Conservation (phyloP, 345 rosid genomes). For the Gossypium mustelinum region DNA sequence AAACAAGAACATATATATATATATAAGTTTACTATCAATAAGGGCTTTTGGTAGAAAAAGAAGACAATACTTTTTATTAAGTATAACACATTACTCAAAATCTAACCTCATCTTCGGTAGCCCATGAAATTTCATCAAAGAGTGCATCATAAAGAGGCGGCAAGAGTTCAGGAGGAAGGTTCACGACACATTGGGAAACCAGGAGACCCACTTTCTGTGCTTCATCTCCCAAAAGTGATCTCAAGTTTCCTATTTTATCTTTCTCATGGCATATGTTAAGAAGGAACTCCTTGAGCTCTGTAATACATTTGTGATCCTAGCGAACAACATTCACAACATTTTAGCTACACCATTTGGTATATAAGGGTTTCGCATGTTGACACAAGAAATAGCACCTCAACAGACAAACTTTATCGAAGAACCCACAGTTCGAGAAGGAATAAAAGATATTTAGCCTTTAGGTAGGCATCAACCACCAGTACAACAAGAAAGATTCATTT, state of each 20-base stretch:
- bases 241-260: constrained; percentile 31
- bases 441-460: not conserved
- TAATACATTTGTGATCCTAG: constrained; percentile 63
- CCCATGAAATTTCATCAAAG: constrained; percentile 86
- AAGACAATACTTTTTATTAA: constrained; percentile 8
- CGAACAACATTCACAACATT: constrained; percentile 1
- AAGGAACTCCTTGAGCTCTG: constrained; percentile 61
- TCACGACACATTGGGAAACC: constrained; percentile 82
- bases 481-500: not conserved
- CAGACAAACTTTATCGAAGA: not conserved
- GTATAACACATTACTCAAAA: constrained; percentile 17
- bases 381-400: constrained; percentile 6
- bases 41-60: not conserved
- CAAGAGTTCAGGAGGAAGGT: constrained; percentile 88
- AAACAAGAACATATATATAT: not conserved
- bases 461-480: not conserved
- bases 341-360: not conserved
- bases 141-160: constrained; percentile 80
- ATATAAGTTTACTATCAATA: not conserved
- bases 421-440: not conserved
- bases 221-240: constrained; percentile 49
- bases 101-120: constrained; percentile 91
- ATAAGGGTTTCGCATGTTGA: not conserved
- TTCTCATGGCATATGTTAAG: constrained; percentile 51
- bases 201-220: constrained; percentile 57